Base-by-base conservation (phyloP, 2,329 filamentous ascomycete genomes). In the Beauveria sp. region DNA sequence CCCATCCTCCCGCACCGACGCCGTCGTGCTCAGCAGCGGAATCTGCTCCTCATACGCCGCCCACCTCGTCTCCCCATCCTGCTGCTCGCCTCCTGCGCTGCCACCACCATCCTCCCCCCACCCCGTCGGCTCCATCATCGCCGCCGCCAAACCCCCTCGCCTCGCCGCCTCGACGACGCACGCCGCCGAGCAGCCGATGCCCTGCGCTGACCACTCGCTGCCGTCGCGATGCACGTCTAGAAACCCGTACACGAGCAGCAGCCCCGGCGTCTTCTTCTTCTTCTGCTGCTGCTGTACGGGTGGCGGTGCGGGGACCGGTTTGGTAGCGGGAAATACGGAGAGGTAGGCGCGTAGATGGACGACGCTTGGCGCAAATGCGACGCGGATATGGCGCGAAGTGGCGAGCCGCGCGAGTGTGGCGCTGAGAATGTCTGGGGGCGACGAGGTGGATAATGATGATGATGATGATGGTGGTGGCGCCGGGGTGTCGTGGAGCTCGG, bases 321-420 rank as follows among this genome's bases (percentile, higher is more conserved):
- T 22, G 9, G 77, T 76, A 61, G 76, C 70, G 1, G 75, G 75
- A 63, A 84, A 81, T 57, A 84, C 79, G 48, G 88, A 79, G 20
- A 97, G 79, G 68, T 88, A 90, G 42, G 90, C 90, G 60, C 91
- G 87, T 7, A 96, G 82, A 72, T 90, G 87, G 24, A 89, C 86
- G 60, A 95, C 81, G 2, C 88, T 91, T 0, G 90, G 86, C 60
- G 86, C 83, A 74, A 96, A 97, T 42, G 84, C 76, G 9, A 93
- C 73, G 60, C 83, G 84, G 65, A 96, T 82, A 67, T 87, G 85
- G 34, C 85, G 83, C 8, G 90, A 88, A 3, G 83, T 81, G 52
- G 87, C 83, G 31, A 93, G 79, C 65, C 90, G 83, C 60, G 86
- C 82, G 16, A 96, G 83, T 0, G 89, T 86, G 31, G 87, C 83